These are phyloP conservation scores for Fomes fomentarius DNA, from an alignment of 1,284 basidiomycete species.

Conservation along the genomic window DNA sequence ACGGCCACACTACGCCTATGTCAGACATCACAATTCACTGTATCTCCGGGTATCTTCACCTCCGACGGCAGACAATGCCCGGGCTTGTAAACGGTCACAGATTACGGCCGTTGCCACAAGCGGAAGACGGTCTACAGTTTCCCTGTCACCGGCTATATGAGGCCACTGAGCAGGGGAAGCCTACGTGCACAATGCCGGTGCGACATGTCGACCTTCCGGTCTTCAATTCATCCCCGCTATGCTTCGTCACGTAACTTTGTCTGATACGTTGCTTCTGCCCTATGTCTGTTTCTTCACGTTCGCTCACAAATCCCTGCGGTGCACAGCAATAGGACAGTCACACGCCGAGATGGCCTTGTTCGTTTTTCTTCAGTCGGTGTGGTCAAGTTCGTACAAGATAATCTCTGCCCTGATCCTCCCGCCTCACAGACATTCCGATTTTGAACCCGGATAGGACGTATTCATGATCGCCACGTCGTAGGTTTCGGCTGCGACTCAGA, in stretches of 20 bases:
- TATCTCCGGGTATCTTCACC: neutral
- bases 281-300: neutral
- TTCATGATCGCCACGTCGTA: no score
- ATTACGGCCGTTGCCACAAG: neutral
- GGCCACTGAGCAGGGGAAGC: no score
- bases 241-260: conserved; percentile 5
- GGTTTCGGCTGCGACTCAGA: no score
- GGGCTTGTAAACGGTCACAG: neutral
- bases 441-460: no score
- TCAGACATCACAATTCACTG: neutral
- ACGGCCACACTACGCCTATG: conserved; percentile 6
- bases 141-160: no score
- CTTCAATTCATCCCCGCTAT: neutral
- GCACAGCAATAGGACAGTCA: neutral
- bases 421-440: no score
- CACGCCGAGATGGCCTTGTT: neutral
- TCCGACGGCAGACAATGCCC: neutral
- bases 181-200: no score
- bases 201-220: conserved; percentile 1
- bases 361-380: neutral
- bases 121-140: no score
- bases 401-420: no score
- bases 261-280: neutral
- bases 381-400: no score
- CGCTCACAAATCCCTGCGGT: no score